These are phyloP conservation scores for Camellia lanceoleosa DNA, from an alignment of 148 eudicot species.

Conservation along the genomic window DNA sequence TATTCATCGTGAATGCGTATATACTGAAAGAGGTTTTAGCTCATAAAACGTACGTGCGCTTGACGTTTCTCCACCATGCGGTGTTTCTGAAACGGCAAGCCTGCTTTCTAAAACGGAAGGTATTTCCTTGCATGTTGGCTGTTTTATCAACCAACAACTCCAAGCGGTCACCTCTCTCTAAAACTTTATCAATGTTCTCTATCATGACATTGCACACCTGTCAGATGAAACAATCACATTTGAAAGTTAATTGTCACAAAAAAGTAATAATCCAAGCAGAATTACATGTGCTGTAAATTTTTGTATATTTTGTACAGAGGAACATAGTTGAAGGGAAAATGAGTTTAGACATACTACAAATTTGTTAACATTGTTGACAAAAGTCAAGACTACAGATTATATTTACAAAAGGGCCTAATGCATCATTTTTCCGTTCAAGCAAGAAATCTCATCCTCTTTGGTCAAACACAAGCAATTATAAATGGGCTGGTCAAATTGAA, in stretches of 20 bases:
- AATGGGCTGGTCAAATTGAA: background rate
- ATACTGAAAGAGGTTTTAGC: conserved; percentile 1
- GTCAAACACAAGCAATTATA: background rate
- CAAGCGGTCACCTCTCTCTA: conserved; percentile 94
- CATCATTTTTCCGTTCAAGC: background rate
- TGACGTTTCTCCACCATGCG: conserved; percentile 98
- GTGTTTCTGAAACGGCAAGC: conserved; percentile 84
- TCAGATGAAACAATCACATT: conserved; percentile 1
- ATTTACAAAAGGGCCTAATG: background rate
- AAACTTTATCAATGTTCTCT: conserved; percentile 93
- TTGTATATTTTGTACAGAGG: no score
- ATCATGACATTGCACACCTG: conserved; percentile 96
- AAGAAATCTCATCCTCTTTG: background rate
- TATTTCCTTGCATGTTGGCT: conserved; percentile 76
- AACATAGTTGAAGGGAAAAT: no score
- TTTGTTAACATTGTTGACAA: background rate
- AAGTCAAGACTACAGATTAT: background rate
- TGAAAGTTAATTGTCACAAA: conserved; percentile 3
- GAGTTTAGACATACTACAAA: no score
- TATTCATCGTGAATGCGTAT: background rate
- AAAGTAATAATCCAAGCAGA: background rate
- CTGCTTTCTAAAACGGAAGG: conserved; percentile 89
- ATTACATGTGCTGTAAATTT: no score
- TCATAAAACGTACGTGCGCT: conserved; percentile 67
- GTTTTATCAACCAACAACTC: conserved; percentile 93